A percentile compares a stretch with the other conserved stretches of the same genome.
These are phyloP conservation scores for Fonsecaea erecta DNA, from an alignment of 2,329 filamentous ascomycete genomes.

Conservation along the genomic window DNA sequence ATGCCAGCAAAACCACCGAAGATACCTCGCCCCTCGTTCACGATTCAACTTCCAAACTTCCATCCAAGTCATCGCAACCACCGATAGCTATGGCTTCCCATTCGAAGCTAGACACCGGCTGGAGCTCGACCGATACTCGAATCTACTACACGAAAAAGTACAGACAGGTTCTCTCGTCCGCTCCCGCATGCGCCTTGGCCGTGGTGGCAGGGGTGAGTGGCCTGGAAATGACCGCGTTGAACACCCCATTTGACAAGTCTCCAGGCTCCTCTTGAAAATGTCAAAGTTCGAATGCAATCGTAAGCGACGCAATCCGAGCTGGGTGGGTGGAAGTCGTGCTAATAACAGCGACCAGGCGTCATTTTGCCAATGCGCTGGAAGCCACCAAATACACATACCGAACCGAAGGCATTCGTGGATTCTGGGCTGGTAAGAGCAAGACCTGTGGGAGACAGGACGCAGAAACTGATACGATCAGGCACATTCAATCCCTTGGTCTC, in stretches of 20 bases:
- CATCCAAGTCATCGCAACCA: constrained; percentile 43
- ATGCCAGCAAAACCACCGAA: constrained; percentile 34
- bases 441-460: neutral
- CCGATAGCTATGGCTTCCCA: constrained; percentile 29
- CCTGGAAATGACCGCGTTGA: constrained; percentile 3
- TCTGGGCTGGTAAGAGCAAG: constrained; percentile 50
- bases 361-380: constrained; percentile 50
- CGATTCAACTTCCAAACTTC: constrained; percentile 45
- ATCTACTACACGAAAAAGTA: constrained; percentile 53
- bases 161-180: constrained; percentile 53
- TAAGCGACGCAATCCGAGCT: constrained; percentile 30
- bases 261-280: constrained; percentile 54
- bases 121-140: constrained; percentile 42
- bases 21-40: constrained; percentile 43
- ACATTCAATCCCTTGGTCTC: constrained; percentile 52
- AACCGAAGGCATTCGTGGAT: constrained; percentile 53
- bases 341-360: constrained; percentile 43
- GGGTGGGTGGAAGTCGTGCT: constrained; percentile 10
- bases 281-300: constrained; percentile 58
- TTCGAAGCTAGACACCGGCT: constrained; percentile 29
- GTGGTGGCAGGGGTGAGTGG: constrained; percentile 52
- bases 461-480: constrained; percentile 39
- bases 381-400: constrained; percentile 53
- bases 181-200: constrained; percentile 50
- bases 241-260: constrained; percentile 23